Evolutionary conservation across 768 basidiomycete species (phyloP).

Genomic region (Leucocoprinus sp.): DNA sequence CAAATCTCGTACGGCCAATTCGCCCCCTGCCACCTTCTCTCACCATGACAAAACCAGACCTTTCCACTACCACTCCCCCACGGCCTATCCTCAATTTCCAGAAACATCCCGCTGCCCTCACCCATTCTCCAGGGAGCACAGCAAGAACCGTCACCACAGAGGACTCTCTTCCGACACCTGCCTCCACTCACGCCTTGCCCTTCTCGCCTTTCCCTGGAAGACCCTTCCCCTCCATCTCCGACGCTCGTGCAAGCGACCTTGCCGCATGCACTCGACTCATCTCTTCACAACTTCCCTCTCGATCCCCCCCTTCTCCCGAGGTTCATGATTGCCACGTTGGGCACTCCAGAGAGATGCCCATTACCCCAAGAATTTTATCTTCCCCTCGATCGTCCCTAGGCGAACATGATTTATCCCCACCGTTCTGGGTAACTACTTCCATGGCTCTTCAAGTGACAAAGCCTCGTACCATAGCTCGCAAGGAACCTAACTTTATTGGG

Average conservation of each 20-base stretch:
- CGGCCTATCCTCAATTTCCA: constrained; percentile 25
- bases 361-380: constrained; percentile 1
- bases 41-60: constrained; percentile 36
- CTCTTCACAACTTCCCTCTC: not conserved
- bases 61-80: constrained; percentile 20
- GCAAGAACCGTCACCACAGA: constrained; percentile 32
- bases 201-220: constrained; percentile 19
- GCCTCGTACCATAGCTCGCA: constrained; percentile 4
- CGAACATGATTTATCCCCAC: constrained; percentile 3
- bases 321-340: not conserved
- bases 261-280: constrained; percentile 7
- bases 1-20: constrained; percentile 32
- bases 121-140: constrained; percentile 17
- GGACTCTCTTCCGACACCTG: constrained; percentile 45
- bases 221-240: constrained; percentile 10
- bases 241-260: constrained; percentile 8
- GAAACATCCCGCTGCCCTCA: constrained; percentile 23
- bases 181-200: constrained; percentile 29
- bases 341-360: constrained; percentile 6
- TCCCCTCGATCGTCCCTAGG: constrained; percentile 7
- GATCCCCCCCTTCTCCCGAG: not conserved
- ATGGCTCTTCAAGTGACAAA: constrained; percentile 5
- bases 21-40: constrained; percentile 42
- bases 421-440: constrained; percentile 7
- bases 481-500: not conserved